Percentiles rank a stretch among this genome's conserved stretches.
Evolutionary conservation across 768 basidiomycete genomes (phyloP).

Genomic region (Glaciozyma martinii): DNA sequence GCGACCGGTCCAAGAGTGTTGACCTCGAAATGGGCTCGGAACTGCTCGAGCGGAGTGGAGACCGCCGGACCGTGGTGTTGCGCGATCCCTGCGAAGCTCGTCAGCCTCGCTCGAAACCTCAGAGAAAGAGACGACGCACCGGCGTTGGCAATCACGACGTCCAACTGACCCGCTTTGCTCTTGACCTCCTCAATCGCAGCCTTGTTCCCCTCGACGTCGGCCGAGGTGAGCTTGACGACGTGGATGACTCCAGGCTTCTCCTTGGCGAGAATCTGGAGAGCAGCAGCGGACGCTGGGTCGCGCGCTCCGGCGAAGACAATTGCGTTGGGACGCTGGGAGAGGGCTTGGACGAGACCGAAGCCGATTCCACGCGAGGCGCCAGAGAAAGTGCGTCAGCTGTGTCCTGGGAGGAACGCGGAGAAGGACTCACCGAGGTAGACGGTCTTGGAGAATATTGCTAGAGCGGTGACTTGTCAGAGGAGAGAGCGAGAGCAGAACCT

Average conservation of each 20-base stretch:
- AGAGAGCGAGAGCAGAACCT: too few species aligned
- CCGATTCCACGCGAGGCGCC: background rate
- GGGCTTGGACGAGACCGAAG: background rate
- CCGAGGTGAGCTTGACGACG: constrained; percentile 16
- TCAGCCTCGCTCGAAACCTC: background rate
- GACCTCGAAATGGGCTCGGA: constrained; percentile 7
- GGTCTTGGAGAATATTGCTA: background rate
- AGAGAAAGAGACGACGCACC: constrained; percentile 9
- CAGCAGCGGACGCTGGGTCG: background rate
- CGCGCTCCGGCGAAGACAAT: background rate
- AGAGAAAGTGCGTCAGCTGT: background rate
- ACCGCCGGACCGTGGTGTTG: background rate
- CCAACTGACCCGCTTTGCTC: constrained; percentile 23
- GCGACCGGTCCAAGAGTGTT: constrained; percentile 31
- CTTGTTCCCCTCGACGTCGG: constrained; percentile 17
- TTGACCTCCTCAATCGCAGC: constrained; percentile 20
- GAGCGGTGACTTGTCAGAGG: too few species aligned
- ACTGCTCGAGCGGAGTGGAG: background rate
- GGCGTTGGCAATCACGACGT: constrained; percentile 35
- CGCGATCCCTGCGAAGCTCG: constrained; percentile 7
- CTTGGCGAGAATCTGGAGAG: background rate
- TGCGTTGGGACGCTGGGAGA: background rate
- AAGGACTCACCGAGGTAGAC: background rate
- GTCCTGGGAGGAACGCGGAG: background rate
- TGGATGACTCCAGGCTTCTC: background rate